Conservation (phyloP, 257 asterid species). For the Pogostemon cablin region DNA sequence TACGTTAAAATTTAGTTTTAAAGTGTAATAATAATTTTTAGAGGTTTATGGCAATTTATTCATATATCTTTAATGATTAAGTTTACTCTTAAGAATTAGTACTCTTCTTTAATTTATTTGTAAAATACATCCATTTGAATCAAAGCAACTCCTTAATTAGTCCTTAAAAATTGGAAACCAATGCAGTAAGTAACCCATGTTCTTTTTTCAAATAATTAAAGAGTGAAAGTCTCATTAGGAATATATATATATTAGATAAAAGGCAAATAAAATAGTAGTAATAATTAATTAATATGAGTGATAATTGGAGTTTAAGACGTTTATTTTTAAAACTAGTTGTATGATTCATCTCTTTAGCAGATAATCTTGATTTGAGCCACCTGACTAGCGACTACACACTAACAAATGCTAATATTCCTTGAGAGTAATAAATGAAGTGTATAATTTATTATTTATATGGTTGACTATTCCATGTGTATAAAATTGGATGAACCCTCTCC, state of each 20-base stretch:
- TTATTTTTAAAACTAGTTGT: not conserved
- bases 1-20: no score
- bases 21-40: no score
- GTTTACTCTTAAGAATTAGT: no score
- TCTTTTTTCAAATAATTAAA: not conserved
- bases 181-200: not conserved
- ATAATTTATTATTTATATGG: constrained; percentile 5
- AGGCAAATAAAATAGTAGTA: not conserved
- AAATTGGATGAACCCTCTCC: constrained; percentile 26
- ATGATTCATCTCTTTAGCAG: constrained; percentile 6
- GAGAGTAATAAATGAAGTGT: constrained; percentile 9
- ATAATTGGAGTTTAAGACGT: not conserved
- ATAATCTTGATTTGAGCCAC: not conserved
- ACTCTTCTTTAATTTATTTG: no score
- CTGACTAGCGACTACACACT: constrained; percentile 5
- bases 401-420: not conserved
- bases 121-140: no score
- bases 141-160: no score
- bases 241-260: no score
- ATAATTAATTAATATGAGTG: not conserved
- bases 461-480: constrained; percentile 34
- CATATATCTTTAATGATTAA: no score
- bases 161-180: constrained; percentile 9
- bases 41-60: no score
- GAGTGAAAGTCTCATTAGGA: not conserved